Percentiles rank a stretch among this genome's conserved stretches.
Conservation (phyloP, 352 stramenopile species). For the Phytopythium sindhum region DNA sequence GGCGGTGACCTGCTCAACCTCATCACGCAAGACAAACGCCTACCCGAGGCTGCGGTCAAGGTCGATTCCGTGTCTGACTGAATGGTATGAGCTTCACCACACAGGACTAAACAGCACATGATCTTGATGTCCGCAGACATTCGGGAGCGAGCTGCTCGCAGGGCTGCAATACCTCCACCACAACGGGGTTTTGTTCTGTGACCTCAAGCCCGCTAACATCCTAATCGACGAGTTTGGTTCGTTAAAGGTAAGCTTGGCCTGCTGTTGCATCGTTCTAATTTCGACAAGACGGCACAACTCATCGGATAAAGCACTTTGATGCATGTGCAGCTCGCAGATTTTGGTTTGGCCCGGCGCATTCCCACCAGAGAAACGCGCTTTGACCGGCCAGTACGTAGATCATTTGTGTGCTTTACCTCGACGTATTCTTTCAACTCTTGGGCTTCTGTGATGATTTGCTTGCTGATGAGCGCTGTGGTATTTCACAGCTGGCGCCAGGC, state of each 20-base stretch:
- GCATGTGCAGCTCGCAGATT: constrained; percentile 74
- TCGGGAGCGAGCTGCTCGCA: constrained; percentile 69
- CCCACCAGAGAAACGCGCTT: constrained; percentile 41
- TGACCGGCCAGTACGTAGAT: constrained; percentile 32
- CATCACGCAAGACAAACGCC: constrained; percentile 82
- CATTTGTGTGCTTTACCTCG: too few species aligned
- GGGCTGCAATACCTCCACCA: constrained; percentile 88
- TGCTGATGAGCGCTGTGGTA: neutral
- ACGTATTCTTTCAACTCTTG: neutral
- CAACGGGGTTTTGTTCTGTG: constrained; percentile 88
- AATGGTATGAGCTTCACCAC: neutral
- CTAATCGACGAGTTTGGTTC: constrained; percentile 93
- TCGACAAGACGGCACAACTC: neutral
- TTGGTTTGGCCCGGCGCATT: constrained; percentile 85
- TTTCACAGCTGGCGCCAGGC: constrained; percentile 46
- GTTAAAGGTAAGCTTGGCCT: constrained; percentile 48
- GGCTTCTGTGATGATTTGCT: neutral
- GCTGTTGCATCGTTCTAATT: neutral
- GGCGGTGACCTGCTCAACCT: constrained; percentile 89
- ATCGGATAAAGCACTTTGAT: neutral
- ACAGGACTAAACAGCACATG: neutral
- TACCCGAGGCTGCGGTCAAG: constrained; percentile 78
- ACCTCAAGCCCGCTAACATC: constrained; percentile 90
- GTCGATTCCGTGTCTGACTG: constrained; percentile 26
- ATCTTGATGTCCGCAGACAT: constrained; percentile 28